Evolutionary conservation across 2,329 filamentous ascomycete species (phyloP), one percentile per base, ranked within the genome.

Genomic region (Botrytis deweyae): DNA sequence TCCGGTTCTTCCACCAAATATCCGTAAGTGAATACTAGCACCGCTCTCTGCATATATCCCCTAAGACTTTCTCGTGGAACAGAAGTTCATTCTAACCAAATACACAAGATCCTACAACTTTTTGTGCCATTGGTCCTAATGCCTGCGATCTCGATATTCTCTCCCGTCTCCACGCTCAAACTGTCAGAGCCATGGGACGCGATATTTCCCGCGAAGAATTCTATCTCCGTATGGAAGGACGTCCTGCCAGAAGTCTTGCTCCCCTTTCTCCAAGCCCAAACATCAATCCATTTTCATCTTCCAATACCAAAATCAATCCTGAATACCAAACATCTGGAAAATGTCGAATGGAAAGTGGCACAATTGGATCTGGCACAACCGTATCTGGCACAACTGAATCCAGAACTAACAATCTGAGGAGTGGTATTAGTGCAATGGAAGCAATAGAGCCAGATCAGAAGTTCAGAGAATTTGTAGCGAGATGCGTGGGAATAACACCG

Each of bases 161-260:
- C 46, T 72, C 70, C 14, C 70, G 70, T 22, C 62, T 72, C 14
- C 70, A 67, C 16, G 46, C n/a, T 16, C 61, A 66, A 25, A 72
- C 38, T 0, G 46, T 72, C 1, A 18, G 49, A 59, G 70, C 62
- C 46, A 66, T 67, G 70, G 70, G 70, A 6, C 70, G 70, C 8
- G 62, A 72, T 14, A 25, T 72, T 3, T 58, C 70, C 18, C 70
- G 62, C 46, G 70, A 72, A 6, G 70, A 72, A 72, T 72, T 72
- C 36, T 72, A 72, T 59, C 62, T 72, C 20, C 36, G 70, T 8
- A 66, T 72, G 36, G 70, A 72, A 58, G 70, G 70, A 36, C 62
- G 62, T 36, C 61, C 70, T 4, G 70, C 62, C 29, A 58, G 66
- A 42, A 42, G 66, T 16, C 49, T 33, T 14, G 22, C 49, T 2